Base-by-base conservation (phyloP, 2,329 filamentous ascomycete genomes). In the Hypoxylon sp. region DNA sequence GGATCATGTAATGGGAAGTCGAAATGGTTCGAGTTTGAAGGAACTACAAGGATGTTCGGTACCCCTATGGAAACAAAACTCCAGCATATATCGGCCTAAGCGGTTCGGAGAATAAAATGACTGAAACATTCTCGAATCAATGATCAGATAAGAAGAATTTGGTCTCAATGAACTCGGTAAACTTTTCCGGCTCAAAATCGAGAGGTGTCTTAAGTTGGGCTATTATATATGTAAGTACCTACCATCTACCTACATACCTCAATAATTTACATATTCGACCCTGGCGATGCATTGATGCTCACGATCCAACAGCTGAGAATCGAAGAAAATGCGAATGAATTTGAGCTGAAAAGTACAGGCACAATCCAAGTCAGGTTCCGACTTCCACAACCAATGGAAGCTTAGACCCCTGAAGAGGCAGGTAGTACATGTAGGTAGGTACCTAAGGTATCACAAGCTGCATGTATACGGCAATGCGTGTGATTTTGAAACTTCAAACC, bases 71-170 rank as follows among this genome's bases (percentile, higher is more conserved):
- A 48, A 49, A 33, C 42, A 11, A 16, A 45, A 22, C 14, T 54
- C 16, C 16, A 24, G 54, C 54, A 22, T n/a, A 16, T 58, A 26
- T 38, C 16, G 38, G 42, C 12, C 20, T 12, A 24, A 32, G 44
- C 24, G 20, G 14, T 20, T 67, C 57, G 65, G 52, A 64, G 61
- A 67, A 57, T 54, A 61, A 58, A n/a, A 59, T 44, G 45, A 40
- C 46, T 60, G 58, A 68, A 62, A 65, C 58, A 60, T 62, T 57
- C 48, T 30, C 50, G 57, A 58, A 65, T 58, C 38, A 26, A 51
- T 42, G n/a, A 52, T 55, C 44, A 55, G 56, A 55, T 33, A 4
- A 20, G 6, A 22, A 12, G 16, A 58, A 58, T 26, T 54, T 22
- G 51, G 51, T 32, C 2, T 57, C 44, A 18, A 26, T 36, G 4